These are phyloP conservation scores for Comarum palustre DNA, from an alignment of 306 rosid species.

Conservation along the genomic window DNA sequence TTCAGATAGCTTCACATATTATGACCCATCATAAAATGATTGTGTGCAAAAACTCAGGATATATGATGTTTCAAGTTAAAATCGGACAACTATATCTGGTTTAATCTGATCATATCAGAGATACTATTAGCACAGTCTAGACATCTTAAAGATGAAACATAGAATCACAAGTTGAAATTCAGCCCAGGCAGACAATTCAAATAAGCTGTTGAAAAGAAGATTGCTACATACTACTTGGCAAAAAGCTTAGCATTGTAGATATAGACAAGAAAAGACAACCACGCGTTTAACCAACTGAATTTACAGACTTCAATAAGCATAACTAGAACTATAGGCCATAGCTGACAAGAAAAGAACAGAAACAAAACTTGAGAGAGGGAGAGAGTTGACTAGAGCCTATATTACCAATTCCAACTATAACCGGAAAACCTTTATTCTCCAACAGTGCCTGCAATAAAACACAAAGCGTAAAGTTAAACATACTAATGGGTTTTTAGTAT, in stretches of 20 bases:
- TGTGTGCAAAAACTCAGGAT: not conserved
- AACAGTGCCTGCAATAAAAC: slow-evolving; percentile 71
- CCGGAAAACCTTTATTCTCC: slow-evolving; percentile 94
- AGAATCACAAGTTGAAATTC: not conserved
- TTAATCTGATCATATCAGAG: not conserved
- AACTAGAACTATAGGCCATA: slow-evolving; percentile 2
- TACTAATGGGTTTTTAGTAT: not conserved
- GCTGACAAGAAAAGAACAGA: slow-evolving; percentile 11
- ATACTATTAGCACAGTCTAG: not conserved
- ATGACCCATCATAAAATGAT: not conserved
- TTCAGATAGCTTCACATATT: not conserved
- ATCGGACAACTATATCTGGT: not conserved
- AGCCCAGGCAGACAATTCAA: not conserved
- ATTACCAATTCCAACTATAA: slow-evolving; percentile 97
- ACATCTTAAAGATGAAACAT: not conserved
- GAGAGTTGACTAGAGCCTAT: slow-evolving; percentile 23
- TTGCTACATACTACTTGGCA: not conserved
- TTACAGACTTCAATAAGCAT: not conserved
- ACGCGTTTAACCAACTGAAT: not conserved
- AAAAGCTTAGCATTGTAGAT: not conserved
- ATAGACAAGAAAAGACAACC: not conserved
- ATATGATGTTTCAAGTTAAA: not conserved
- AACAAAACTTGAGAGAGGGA: slow-evolving; percentile 17
- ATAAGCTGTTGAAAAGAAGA: not conserved
- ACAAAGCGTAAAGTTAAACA: slow-evolving; percentile 23